Evolutionary conservation across 257 asterid species (phyloP).

Genomic region (Fraxinus americana): DNA sequence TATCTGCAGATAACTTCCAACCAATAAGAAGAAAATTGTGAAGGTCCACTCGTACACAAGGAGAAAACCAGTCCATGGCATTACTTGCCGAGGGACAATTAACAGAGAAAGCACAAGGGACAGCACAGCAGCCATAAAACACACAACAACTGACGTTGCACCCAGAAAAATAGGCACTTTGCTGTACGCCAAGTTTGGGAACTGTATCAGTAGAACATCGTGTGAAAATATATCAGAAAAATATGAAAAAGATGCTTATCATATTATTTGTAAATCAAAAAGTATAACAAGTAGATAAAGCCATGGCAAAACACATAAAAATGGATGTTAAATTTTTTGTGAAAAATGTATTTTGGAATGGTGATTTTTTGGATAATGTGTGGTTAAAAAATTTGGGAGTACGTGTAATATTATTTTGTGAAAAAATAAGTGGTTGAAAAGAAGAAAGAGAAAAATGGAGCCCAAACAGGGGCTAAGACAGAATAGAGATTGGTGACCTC

Average conservation of each 20-base stretch:
- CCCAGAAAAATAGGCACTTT: conserved; percentile 78
- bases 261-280: conserved; percentile 5
- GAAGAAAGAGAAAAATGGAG: too few species aligned
- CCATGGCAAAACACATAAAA: conserved; percentile 9
- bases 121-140: conserved; percentile 59
- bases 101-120: conserved; percentile 74
- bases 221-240: conserved; percentile 27
- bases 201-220: conserved; percentile 46
- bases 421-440: too few species aligned
- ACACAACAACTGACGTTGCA: conserved; percentile 59
- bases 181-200: conserved; percentile 47
- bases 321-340: neutral
- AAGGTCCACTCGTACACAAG: conserved; percentile 95
- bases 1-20: conserved; percentile 71
- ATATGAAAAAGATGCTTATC: neutral
- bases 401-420: too few species aligned
- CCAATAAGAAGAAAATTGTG: conserved; percentile 67
- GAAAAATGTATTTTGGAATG: too few species aligned
- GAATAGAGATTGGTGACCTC: conserved; percentile 3
- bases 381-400: too few species aligned
- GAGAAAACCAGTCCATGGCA: conserved; percentile 95
- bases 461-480: neutral
- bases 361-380: too few species aligned
- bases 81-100: conserved; percentile 83
- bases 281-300: neutral